Base-by-base conservation (phyloP, 208 protist species). In the Leishmania aethiopica region DNA sequence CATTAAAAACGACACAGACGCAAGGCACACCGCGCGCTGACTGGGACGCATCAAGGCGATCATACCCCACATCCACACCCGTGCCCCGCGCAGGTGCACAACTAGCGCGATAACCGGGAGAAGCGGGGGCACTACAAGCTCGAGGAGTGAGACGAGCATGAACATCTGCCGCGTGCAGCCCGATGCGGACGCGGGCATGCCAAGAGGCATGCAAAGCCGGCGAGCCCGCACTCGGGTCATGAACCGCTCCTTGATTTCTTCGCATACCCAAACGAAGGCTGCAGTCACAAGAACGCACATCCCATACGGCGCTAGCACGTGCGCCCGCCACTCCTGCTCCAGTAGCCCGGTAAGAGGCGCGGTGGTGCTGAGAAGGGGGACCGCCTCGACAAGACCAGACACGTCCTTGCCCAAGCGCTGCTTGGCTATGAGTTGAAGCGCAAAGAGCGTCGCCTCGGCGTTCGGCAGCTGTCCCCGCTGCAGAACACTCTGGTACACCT, bases 361-460 rank as follows among this genome's bases (percentile, higher is more conserved):
- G 0, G 82, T 82, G 40, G 59, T 60, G 67, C 82, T 89, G 11
- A 81, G 78, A 8, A 25, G 5, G 1, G 86, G 86, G 10, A 89
- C 60, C 8, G 8, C 82, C 22, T 89, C 78, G 5, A 89, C 1
- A 4, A 73, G 42, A 6, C 78, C 78, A n/a, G 35, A 15, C 59
- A 83, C 78, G 4, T 78, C 71, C 32, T 84, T 79, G 8, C 85
- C 86, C 40, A 94, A 83, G 62, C 92, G 87, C 35, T 89, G 84
- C 84, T 84, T 86, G 35, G 81, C 89, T 47, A 93, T 82, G 5
- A 96, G 77, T 57, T 87, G 80, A 13, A 96, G 78, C 17, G 86
- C 78, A 17, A 85, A 82, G 11, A 93, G 71, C 35, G 91, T 86
- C 3, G 71, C 62, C 37, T 91, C 77, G 5, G 84, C 84, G n/a